A percentile compares a stretch with the other conserved stretches of the same genome.
phyloP scores from a whole-genome alignment of 2,329 filamentous ascomycete species.

The Paraphaeosphaeria sporulosa region DNA sequence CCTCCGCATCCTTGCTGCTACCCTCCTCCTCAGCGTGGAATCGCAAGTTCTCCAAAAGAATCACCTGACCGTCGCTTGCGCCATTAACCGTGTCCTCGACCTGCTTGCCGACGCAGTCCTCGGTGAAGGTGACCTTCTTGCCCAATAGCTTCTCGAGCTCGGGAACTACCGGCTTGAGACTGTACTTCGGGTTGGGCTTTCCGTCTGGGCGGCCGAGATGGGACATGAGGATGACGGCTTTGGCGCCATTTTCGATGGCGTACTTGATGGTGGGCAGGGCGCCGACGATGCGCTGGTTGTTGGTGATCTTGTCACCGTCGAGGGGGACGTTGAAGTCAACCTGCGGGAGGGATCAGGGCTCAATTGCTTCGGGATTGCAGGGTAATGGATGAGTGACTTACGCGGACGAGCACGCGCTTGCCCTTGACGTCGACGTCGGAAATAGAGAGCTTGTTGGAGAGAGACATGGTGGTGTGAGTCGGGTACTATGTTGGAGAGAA shows the following conservation, averaged over 20 bases:
- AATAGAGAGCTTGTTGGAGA: slow-evolving; percentile 97
- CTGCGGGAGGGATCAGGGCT: slow-evolving; percentile 55
- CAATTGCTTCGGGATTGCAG: slow-evolving; percentile 10
- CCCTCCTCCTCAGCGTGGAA: slow-evolving; percentile 99
- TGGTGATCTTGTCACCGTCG: slow-evolving; percentile 91
- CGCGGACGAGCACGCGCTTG: slow-evolving; percentile 97
- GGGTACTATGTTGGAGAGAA: slow-evolving; percentile 26
- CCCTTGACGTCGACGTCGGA: slow-evolving; percentile 95
- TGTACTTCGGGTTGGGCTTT: slow-evolving; percentile 90
- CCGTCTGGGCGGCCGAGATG: slow-evolving; percentile 96
- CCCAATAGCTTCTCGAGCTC: slow-evolving; percentile 91
- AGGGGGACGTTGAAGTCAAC: slow-evolving; percentile 99
- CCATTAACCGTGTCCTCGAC: slow-evolving; percentile 89
- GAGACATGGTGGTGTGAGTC: slow-evolving; percentile 73
- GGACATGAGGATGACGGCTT: slow-evolving; percentile 96
- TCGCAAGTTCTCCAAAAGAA: slow-evolving; percentile 96
- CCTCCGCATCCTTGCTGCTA: slow-evolving; percentile 88
- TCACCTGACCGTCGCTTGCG: slow-evolving; percentile 79
- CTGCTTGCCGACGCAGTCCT: slow-evolving; percentile 88
- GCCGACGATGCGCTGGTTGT: slow-evolving; percentile 97
- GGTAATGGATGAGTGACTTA: slow-evolving; percentile 60
- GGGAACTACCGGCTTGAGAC: slow-evolving; percentile 86
- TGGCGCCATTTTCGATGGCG: slow-evolving; percentile 87
- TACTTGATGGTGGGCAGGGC: slow-evolving; percentile 96
- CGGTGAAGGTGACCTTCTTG: slow-evolving; percentile 84